Conservation (phyloP, 495 filamentous ascomycete species). For the Peziza echinospora region DNA sequence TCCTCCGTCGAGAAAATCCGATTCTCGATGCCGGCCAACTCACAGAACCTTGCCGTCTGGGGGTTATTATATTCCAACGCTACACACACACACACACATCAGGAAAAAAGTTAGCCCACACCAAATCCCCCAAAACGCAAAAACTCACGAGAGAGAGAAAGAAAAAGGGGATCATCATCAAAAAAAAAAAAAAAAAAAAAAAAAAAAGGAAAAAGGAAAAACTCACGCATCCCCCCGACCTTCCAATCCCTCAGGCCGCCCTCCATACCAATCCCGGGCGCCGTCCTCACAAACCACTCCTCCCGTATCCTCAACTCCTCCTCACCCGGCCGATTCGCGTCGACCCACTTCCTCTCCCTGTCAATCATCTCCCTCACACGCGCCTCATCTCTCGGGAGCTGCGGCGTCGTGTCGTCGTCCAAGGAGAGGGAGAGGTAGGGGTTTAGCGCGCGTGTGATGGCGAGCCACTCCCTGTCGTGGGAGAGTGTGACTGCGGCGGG, state of each 20-base stretch:
- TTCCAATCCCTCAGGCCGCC: constrained; percentile 20
- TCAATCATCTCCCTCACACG: background rate
- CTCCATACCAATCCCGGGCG: constrained; percentile 37
- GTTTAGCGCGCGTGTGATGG: constrained; percentile 68
- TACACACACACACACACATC: no score
- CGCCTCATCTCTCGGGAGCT: background rate
- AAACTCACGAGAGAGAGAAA: no score
- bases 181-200: background rate
- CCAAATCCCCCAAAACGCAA: background rate
- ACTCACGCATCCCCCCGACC: constrained; percentile 5
- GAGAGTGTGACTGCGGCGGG: constrained; percentile 27
- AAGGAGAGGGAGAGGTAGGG: constrained; percentile 32
- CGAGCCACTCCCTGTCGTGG: constrained; percentile 89
- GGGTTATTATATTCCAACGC: constrained; percentile 39
- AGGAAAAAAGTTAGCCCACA: no score
- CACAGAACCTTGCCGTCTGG: constrained; percentile 60
- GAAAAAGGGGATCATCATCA: background rate
- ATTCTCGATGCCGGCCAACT: constrained; percentile 53
- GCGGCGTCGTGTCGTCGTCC: constrained; percentile 8
- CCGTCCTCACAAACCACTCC: constrained; percentile 52
- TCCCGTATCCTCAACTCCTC: constrained; percentile 41
- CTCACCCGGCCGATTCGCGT: constrained; percentile 50
- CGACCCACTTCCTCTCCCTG: constrained; percentile 37
- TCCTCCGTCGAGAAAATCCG: constrained; percentile 49
- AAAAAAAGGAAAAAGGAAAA: background rate